Base-by-base conservation (phyloP, 2,329 filamentous ascomycete species). In the Hypoxylon sp. region DNA sequence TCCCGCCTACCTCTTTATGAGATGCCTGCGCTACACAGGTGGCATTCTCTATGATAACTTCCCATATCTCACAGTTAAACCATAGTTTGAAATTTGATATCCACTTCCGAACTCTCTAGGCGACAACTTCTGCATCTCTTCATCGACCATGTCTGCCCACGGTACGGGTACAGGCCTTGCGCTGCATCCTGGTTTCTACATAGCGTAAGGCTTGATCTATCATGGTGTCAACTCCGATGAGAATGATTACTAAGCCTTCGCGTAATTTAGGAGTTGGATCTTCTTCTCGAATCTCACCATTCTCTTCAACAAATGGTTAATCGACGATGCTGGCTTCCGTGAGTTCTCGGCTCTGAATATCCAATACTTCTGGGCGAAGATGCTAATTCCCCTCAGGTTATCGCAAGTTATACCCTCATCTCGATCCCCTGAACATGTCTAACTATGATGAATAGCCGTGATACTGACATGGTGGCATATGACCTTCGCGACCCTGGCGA, bases 261-360 rank as follows among this genome's bases (percentile, higher is more conserved):
- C 37, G 30, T 56, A 6, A 51, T 53, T 22, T 64, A 87, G 85
- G 61, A 87, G 89, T 77, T 97, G 94, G 93, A 97, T 97, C 73
- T 86, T 93, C 73, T 88, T 96, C 78, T 96, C 92, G 75, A 95
- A 93, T 72, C 85, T 89, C 75, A 94, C 95, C 69, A 97, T 97
- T 77, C 83, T 97, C 69, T 97, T 97, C 86, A 97, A 97, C 86
- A 97, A 97, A 84, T 95, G 92, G 88, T 89, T 97, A 55, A 87
- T 97, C 66, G 89, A 93, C 77, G 90, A 88, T 69, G 87, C 87
- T 76, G 87, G 91, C 64, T 95, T 95, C 81, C 86, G 91, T 93
- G 83, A 85, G 91, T 85, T 70, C 55, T 71, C 53, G 20, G n/a
- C 20, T 5, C 5, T 17, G 6, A 7, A 20, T n/a, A 3, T 58